Evolutionary conservation across 2,329 filamentous ascomycete genomes (phyloP).

Genomic region (Trichoderma hamatum): DNA sequence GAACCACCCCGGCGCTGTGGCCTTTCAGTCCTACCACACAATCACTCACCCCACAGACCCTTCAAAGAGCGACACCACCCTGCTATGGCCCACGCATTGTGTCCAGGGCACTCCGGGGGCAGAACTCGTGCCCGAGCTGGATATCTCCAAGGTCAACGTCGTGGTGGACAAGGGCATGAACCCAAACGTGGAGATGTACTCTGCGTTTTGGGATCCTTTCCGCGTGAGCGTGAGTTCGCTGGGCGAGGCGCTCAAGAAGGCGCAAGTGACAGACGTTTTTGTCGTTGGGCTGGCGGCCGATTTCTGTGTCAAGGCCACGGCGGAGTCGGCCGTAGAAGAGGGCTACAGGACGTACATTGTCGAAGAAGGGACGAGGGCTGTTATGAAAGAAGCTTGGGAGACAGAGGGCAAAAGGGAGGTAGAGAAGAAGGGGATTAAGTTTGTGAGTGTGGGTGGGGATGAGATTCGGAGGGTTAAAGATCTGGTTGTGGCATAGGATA

Average conservation of each 20-base stretch:
- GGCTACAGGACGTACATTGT: constrained; percentile 80
- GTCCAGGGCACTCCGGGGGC: constrained; percentile 74
- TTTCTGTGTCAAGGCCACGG: constrained; percentile 84
- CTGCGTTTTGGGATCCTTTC: constrained; percentile 84
- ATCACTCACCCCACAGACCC: constrained; percentile 70
- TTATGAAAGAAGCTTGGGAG: constrained; percentile 65
- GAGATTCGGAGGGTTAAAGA: constrained; percentile 4
- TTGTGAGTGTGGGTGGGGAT: background rate
- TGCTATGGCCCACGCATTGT: constrained; percentile 91
- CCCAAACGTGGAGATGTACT: constrained; percentile 85
- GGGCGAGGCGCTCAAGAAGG: constrained; percentile 56
- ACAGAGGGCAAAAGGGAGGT: constrained; percentile 47
- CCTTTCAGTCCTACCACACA: constrained; percentile 67
- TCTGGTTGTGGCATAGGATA: background rate
- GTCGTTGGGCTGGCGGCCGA: constrained; percentile 85
- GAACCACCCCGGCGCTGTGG: constrained; percentile 69
- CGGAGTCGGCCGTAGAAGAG: constrained; percentile 72
- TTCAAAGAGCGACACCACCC: constrained; percentile 63
- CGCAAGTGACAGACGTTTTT: constrained; percentile 75
- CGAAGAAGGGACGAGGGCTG: constrained; percentile 75
- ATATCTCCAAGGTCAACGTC: constrained; percentile 59
- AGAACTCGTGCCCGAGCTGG: constrained; percentile 72
- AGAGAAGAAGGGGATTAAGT: constrained; percentile 11
- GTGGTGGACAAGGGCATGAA: constrained; percentile 80
- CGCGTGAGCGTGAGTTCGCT: constrained; percentile 66